Evolutionary conservation across 1,284 basidiomycete genomes (phyloP).

Genomic region (Microbotryum silenes-acaulis): DNA sequence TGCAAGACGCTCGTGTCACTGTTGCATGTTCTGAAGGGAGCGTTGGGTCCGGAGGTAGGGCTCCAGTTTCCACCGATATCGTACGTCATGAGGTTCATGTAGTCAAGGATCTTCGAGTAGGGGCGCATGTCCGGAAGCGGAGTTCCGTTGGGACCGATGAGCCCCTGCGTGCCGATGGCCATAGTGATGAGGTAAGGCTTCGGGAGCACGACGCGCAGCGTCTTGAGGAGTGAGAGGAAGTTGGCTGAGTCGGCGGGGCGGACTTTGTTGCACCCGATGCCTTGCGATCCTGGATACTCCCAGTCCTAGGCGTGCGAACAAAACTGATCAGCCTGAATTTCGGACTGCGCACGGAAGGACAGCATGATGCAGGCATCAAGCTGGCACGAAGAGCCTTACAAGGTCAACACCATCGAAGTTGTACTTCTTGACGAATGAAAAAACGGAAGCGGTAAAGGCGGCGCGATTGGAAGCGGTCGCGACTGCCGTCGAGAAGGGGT

Average conservation of each 20-base stretch:
- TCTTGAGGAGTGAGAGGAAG: slow-evolving; percentile 63
- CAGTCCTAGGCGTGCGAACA: slow-evolving; percentile 71
- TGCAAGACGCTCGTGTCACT: slow-evolving; percentile 11
- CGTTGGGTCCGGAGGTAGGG: slow-evolving; percentile 19
- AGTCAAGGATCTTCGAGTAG: slow-evolving; percentile 17
- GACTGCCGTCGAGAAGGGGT: slow-evolving; percentile 62
- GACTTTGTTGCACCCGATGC: slow-evolving; percentile 49
- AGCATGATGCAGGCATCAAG: no score
- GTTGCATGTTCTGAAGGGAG: slow-evolving; percentile 22
- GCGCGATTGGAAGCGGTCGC: slow-evolving; percentile 48
- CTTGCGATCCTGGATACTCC: slow-evolving; percentile 60
- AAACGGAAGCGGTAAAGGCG: slow-evolving; percentile 56
- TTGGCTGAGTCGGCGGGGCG: slow-evolving; percentile 57
- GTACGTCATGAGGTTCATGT: slow-evolving; percentile 27
- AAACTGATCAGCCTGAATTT: background rate
- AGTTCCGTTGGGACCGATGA: slow-evolving; percentile 52
- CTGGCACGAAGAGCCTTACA: background rate
- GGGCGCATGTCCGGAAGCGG: background rate
- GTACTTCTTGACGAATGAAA: slow-evolving; percentile 51
- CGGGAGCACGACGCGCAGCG: slow-evolving; percentile 57
- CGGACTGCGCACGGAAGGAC: background rate
- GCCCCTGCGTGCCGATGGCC: slow-evolving; percentile 63
- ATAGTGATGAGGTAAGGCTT: slow-evolving; percentile 58
- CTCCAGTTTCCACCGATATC: slow-evolving; percentile 21
- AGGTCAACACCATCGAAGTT: slow-evolving; percentile 78